These are phyloP conservation scores for Alternaria tenuissima DNA, from an alignment of 2,329 filamentous ascomycete genomes.

Conservation along the genomic window DNA sequence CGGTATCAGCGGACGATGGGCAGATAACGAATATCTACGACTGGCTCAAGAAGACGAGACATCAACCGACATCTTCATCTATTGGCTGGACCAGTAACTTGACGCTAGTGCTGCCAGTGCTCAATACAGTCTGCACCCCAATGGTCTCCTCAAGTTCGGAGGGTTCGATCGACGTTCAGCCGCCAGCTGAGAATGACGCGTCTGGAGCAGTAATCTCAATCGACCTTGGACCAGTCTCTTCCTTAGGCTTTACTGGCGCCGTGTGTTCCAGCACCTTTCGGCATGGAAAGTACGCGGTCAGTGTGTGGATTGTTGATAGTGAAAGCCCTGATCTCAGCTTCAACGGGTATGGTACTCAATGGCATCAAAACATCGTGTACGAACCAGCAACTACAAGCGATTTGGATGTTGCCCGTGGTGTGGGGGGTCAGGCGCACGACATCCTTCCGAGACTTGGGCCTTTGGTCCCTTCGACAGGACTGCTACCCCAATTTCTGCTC, in stretches of 20 bases:
- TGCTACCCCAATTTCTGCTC: constrained; percentile 1
- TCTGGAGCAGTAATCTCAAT: neutral
- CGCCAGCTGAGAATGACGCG: neutral
- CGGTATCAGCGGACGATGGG: neutral
- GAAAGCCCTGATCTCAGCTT: neutral
- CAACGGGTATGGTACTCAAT: neutral
- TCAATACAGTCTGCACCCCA: constrained; percentile 9
- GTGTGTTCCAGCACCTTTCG: constrained; percentile 2
- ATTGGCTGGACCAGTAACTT: constrained; percentile 10
- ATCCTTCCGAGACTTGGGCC: neutral
- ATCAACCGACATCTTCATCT: constrained; percentile 2
- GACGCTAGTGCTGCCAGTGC: neutral
- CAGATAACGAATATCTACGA: constrained; percentile 3
- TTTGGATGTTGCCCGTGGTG: neutral
- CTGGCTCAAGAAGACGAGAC: neutral
- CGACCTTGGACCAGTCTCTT: neutral
- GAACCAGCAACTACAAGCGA: neutral
- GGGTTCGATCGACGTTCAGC: neutral
- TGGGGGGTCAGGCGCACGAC: neutral
- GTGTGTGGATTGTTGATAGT: constrained; percentile 9
- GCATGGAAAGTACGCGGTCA: constrained; percentile 9
- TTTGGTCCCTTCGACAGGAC: neutral
- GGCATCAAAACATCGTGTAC: neutral
- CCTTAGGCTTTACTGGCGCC: neutral
- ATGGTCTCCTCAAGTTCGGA: neutral